phyloP scores from a whole-genome alignment of 1,284 basidiomycete species.

The Cerrena zonata region DNA sequence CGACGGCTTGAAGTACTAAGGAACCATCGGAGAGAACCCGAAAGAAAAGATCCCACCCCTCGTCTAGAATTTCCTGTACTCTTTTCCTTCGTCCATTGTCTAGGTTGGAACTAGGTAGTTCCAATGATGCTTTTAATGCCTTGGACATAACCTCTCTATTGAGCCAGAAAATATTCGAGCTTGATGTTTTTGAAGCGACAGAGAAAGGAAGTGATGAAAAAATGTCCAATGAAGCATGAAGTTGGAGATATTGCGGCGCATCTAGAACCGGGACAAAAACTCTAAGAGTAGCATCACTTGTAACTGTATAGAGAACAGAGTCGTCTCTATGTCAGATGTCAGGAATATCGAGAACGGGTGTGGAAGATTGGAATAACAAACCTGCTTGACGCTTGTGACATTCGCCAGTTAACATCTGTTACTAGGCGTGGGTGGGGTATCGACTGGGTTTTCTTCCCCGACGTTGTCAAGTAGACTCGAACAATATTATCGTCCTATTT shows the following conservation, averaged over 20 bases:
- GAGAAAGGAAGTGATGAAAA: slow-evolving; percentile 47
- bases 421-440: slow-evolving; percentile 66
- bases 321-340: slow-evolving; percentile 49
- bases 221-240: slow-evolving; percentile 71
- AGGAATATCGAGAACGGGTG: slow-evolving; percentile 3
- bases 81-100: slow-evolving; percentile 44
- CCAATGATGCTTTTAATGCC: slow-evolving; percentile 39
- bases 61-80: slow-evolving; percentile 56
- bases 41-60: slow-evolving; percentile 75
- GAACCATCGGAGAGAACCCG: slow-evolving; percentile 70
- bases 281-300: slow-evolving; percentile 68
- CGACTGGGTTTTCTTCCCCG: slow-evolving; percentile 58
- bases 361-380: slow-evolving; percentile 22
- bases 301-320: slow-evolving; percentile 71
- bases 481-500: slow-evolving; percentile 52
- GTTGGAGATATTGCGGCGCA: slow-evolving; percentile 76
- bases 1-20: slow-evolving; percentile 64
- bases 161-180: slow-evolving; percentile 58
- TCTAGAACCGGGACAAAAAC: slow-evolving; percentile 86
- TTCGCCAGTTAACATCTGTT: slow-evolving; percentile 62
- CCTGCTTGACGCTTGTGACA: slow-evolving; percentile 61
- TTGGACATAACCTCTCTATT: slow-evolving; percentile 53
- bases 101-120: slow-evolving; percentile 26
- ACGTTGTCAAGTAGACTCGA: slow-evolving; percentile 65
- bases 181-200: slow-evolving; percentile 26